These are phyloP conservation scores for Fusarium pilosicola DNA, from an alignment of 2,329 filamentous ascomycete genomes.

Conservation along the genomic window DNA sequence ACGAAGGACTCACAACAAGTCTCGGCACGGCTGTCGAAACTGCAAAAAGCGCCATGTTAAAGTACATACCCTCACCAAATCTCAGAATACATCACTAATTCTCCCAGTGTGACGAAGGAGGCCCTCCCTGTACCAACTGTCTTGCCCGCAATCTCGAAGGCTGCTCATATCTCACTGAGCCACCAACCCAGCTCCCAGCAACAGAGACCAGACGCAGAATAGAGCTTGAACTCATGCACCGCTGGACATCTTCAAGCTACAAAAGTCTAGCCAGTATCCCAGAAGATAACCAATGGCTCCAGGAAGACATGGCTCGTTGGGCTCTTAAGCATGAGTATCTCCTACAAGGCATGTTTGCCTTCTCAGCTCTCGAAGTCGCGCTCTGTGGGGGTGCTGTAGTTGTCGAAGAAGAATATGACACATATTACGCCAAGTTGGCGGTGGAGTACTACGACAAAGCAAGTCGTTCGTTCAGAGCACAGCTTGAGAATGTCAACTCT, in stretches of 20 bases:
- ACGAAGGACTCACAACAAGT: conserved; percentile 40
- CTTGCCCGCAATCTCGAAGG: conserved; percentile 39
- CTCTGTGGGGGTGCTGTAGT: conserved; percentile 32
- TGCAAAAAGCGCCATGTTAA: conserved; percentile 43
- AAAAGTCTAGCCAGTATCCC: conserved; percentile 52
- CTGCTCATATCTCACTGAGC: conserved; percentile 33
- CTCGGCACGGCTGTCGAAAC: conserved; percentile 40
- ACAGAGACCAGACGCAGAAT: conserved; percentile 43
- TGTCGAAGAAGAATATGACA: conserved; percentile 20
- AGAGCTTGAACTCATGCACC: conserved; percentile 63
- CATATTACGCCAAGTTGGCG: conserved; percentile 35
- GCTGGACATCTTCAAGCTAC: conserved; percentile 59
- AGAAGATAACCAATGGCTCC: conserved; percentile 49
- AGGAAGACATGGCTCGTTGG: conserved; percentile 47
- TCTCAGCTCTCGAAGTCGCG: conserved; percentile 37
- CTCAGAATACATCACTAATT: not conserved
- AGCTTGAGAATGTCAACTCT: conserved; percentile 32
- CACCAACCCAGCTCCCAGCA: conserved; percentile 13
- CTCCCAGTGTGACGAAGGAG: conserved; percentile 49
- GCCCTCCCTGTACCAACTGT: conserved; percentile 50
- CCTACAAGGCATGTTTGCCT: conserved; percentile 49
- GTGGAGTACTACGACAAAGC: conserved; percentile 42
- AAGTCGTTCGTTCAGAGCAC: conserved; percentile 34
- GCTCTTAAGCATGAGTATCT: conserved; percentile 53
- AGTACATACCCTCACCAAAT: conserved; percentile 1